phyloP scores from a whole-genome alignment of 2,329 filamentous ascomycete species.

The Fusarium marasasianum region DNA sequence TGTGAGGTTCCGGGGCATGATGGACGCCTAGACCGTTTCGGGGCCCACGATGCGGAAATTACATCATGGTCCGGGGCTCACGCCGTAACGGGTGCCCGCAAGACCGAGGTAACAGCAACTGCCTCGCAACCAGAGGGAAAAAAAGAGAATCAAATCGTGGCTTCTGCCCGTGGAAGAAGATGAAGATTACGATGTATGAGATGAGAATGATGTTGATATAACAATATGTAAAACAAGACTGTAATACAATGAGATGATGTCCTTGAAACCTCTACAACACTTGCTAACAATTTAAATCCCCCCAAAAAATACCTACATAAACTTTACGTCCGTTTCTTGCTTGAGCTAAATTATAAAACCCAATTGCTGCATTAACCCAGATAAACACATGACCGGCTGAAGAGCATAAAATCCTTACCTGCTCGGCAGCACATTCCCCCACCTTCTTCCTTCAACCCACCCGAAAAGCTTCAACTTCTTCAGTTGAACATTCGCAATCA shows the following conservation, averaged over 20 bases:
- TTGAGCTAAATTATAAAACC: not conserved
- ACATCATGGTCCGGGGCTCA: constrained; percentile 37
- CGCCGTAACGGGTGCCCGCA: constrained; percentile 30
- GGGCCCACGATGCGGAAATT: constrained; percentile 40
- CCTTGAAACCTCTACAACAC: not conserved
- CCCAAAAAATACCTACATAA: not conserved
- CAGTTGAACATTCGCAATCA: not conserved
- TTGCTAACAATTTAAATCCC: not conserved
- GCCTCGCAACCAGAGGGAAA: constrained; percentile 20
- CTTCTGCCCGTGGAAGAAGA: not conserved
- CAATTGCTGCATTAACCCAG: constrained; percentile 1
- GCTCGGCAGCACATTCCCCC: not conserved
- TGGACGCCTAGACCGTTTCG: constrained; percentile 34
- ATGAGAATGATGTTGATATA: not conserved
- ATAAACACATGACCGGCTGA: not conserved
- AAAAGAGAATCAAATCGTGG: constrained; percentile 18
- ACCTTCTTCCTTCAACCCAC: constrained; percentile 1
- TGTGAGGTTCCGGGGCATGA: constrained; percentile 27
- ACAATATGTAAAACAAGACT: not conserved
- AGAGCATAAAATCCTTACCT: constrained; percentile 1
- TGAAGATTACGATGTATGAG: not conserved
- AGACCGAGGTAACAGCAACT: constrained; percentile 26
- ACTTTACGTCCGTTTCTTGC: not conserved
- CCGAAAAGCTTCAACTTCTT: not conserved
- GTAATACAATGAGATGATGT: not conserved